Evolutionary conservation across 371 early-diverging fungal genomes (phyloP), one percentile per base, ranked within the genome.

Genomic region (Umbelopsis sp.): DNA sequence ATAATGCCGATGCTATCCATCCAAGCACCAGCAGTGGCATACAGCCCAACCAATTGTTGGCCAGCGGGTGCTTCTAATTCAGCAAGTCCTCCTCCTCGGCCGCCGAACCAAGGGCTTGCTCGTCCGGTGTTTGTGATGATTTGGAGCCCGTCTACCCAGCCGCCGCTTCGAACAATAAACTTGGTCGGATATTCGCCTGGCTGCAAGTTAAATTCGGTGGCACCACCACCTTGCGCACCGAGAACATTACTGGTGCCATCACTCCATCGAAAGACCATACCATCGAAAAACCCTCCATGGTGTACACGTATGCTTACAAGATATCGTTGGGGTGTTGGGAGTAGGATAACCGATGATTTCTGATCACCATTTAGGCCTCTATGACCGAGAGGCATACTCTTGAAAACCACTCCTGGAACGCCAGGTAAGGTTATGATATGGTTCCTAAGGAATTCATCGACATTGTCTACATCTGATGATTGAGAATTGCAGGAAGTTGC

Each of bases 131-230:
- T 73, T 1, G 86, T 77, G 38, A 78, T 73, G 65, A 89, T 77
- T 68, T 87, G 86, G 0, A 90, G 41, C 0, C 90, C 89, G 70
- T 90, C 91, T 62, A 90, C 80, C 83, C 85, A 89, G 50, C 77
- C 82, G 22, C 91, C 90, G 25, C 81, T 69, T 1, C 78, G 70
- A 20, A 87, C 81, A 24, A 76, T 32, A 12, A 90, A 65, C 4
- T 76, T 73, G 32, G 73, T 73, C 53, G 89, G 74, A 1, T 62
- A 65, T 48, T 89, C 89, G 11, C 79, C 84, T 16, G 68, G 69
- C 2, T 45, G 29, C 20, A 82, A 66, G 6, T 51, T 38, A 65
- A 83, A 75, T 11, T 73, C 70, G 1, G 70, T 62, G 1, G 72
- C 65, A 12, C 77, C 78, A 20, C 76, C 78, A 35, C 81, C 81